Conservation (phyloP, 2,329 filamentous ascomycete genomes). For the Colletotrichum magnum region DNA sequence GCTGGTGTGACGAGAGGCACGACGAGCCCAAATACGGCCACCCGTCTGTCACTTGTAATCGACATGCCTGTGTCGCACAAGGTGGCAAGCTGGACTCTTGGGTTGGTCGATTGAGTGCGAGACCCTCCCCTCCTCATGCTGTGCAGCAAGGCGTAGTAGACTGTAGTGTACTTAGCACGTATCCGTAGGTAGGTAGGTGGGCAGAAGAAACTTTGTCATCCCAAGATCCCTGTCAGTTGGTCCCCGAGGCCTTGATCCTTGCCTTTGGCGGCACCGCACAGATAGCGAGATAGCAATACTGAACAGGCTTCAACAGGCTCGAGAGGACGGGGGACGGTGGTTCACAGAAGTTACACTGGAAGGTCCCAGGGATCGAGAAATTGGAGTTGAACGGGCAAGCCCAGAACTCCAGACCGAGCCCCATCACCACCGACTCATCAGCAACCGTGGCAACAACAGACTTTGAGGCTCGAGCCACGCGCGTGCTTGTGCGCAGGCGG, state of each 20-base stretch:
- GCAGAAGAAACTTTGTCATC: slow-evolving; percentile 14
- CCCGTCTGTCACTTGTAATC: slow-evolving; percentile 18
- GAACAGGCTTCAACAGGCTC: background rate
- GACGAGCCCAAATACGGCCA: slow-evolving; percentile 11
- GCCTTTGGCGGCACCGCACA: background rate
- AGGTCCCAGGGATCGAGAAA: background rate
- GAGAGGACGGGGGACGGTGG: background rate
- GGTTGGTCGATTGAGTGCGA: background rate
- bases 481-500: slow-evolving; percentile 5
- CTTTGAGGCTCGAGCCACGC: background rate
- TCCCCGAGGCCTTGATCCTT: background rate
- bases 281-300: background rate
- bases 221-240: background rate
- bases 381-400: background rate
- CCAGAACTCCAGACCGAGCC: background rate
- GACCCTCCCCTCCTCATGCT: background rate
- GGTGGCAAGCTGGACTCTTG: slow-evolving; percentile 12
- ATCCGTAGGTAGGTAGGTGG: background rate
- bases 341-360: background rate
- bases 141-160: too few species aligned
- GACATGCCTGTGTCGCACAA: slow-evolving; percentile 26
- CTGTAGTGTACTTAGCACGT: too few species aligned
- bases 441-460: background rate
- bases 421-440: background rate
- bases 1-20: slow-evolving; percentile 31